Percentiles rank a stretch among this genome's conserved stretches.
These are phyloP conservation scores for Thelonectria discophora DNA, from an alignment of 2,329 filamentous ascomycete genomes.

Conservation along the genomic window DNA sequence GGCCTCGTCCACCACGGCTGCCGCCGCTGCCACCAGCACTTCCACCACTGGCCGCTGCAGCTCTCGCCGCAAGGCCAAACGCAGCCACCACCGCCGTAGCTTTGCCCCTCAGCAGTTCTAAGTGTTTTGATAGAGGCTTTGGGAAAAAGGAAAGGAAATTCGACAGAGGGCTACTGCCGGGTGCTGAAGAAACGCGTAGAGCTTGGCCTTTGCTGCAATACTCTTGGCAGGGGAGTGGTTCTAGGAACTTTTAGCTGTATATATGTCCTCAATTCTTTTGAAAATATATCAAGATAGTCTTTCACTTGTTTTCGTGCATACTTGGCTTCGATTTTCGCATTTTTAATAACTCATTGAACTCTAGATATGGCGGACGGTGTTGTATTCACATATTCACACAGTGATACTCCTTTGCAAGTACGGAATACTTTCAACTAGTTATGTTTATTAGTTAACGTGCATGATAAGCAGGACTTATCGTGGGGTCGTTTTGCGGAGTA, in stretches of 20 bases:
- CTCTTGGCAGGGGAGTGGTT: slow-evolving; percentile 28
- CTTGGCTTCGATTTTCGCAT: no score
- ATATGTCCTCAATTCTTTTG: slow-evolving; percentile 39
- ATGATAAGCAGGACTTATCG: no score
- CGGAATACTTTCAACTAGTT: no score
- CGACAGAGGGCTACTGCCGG: slow-evolving; percentile 6
- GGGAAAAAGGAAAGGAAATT: slow-evolving; percentile 1
- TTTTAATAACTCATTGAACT: no score
- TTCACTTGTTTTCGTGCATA: neutral
- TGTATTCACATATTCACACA: no score
- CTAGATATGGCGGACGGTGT: no score
- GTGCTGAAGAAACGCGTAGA: slow-evolving; percentile 26
- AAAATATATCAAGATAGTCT: slow-evolving; percentile 24
- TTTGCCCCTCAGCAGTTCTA: slow-evolving; percentile 25
- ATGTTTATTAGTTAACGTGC: no score
- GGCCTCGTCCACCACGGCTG: slow-evolving; percentile 23
- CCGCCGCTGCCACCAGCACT: slow-evolving; percentile 11
- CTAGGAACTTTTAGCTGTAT: slow-evolving; percentile 42
- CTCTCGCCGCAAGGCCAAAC: slow-evolving; percentile 36
- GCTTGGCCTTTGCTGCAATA: slow-evolving; percentile 29
- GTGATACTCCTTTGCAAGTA: no score
- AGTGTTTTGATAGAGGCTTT: neutral
- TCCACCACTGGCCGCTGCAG: slow-evolving; percentile 6
- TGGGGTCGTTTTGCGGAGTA: no score
- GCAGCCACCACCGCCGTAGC: slow-evolving; percentile 38